Evolutionary conservation across 2,329 filamentous ascomycete genomes (phyloP).

Genomic region (Colletotrichum phormii): DNA sequence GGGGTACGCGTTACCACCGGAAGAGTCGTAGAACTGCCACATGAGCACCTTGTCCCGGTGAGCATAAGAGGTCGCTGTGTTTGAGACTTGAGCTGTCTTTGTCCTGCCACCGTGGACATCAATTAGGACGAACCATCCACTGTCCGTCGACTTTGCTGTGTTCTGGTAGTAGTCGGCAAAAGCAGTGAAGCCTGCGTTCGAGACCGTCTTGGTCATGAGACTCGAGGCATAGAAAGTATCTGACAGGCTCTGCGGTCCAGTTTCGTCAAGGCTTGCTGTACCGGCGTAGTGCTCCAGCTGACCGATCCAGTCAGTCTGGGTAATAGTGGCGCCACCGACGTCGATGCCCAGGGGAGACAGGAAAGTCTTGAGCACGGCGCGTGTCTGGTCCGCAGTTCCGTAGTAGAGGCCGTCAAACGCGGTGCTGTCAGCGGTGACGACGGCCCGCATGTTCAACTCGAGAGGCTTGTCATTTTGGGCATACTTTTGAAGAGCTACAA

Average conservation of each 20-base stretch:
- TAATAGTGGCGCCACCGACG: background rate
- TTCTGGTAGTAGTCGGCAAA: conserved; percentile 44
- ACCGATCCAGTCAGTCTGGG: conserved; percentile 41
- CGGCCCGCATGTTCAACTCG: conserved; percentile 45
- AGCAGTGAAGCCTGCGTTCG: conserved; percentile 37
- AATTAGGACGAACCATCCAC: conserved; percentile 48
- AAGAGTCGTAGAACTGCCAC: conserved; percentile 61
- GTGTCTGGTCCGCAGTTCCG: conserved; percentile 37
- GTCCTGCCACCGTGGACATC: conserved; percentile 50
- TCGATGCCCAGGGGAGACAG: conserved; percentile 12
- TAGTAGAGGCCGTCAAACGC: conserved; percentile 46
- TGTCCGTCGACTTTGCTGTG: conserved; percentile 38
- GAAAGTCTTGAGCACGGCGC: conserved; percentile 16
- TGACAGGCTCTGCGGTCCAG: conserved; percentile 41
- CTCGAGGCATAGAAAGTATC: conserved; percentile 46
- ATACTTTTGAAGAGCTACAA: conserved; percentile 42
- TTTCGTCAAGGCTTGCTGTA: conserved; percentile 39
- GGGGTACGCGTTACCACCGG: conserved; percentile 45
- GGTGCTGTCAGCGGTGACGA: conserved; percentile 12
- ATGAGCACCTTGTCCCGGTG: conserved; percentile 61
- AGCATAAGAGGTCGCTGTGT: conserved; percentile 48
- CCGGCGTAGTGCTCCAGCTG: conserved; percentile 36
- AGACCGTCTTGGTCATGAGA: conserved; percentile 43
- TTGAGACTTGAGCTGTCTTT: conserved; percentile 45
- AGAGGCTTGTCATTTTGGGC: conserved; percentile 36